Evolutionary conservation across 768 basidiomycete species (phyloP).

Genomic region (Phanerochaete sordida): DNA sequence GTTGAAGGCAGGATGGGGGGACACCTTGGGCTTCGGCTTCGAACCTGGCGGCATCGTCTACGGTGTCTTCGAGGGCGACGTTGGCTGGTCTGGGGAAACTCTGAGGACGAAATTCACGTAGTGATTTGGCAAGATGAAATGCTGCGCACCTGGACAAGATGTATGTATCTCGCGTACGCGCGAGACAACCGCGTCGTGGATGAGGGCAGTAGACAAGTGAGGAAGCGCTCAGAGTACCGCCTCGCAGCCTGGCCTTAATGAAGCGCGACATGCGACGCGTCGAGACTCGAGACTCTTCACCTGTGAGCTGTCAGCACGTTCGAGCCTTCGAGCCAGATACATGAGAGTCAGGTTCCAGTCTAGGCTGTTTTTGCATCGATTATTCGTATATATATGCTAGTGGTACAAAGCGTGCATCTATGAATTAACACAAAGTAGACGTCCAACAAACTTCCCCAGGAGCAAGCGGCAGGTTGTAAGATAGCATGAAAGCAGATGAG

Average conservation of each 20-base stretch:
- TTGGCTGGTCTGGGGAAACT: no score
- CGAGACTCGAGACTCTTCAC: no score
- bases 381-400: background rate
- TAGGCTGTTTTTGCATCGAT: background rate
- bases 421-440: slow-evolving; percentile 6
- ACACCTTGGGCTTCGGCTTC: background rate
- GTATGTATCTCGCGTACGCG: no score
- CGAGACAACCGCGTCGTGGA: no score
- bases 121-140: no score
- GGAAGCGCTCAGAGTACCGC: background rate
- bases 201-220: no score
- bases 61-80: no score
- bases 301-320: no score
- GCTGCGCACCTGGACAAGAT: no score
- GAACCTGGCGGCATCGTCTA: background rate
- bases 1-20: slow-evolving; percentile 11
- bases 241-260: background rate
- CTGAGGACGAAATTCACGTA: no score
- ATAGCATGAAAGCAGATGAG: slow-evolving; percentile 5
- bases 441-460: background rate
- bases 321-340: no score
- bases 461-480: background rate
- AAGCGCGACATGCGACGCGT: no score
- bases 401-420: slow-evolving; percentile 3
- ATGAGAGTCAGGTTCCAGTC: background rate